These are phyloP conservation scores for Trichoderma simmonsii DNA, from an alignment of 2,329 filamentous ascomycete species.

Conservation along the genomic window DNA sequence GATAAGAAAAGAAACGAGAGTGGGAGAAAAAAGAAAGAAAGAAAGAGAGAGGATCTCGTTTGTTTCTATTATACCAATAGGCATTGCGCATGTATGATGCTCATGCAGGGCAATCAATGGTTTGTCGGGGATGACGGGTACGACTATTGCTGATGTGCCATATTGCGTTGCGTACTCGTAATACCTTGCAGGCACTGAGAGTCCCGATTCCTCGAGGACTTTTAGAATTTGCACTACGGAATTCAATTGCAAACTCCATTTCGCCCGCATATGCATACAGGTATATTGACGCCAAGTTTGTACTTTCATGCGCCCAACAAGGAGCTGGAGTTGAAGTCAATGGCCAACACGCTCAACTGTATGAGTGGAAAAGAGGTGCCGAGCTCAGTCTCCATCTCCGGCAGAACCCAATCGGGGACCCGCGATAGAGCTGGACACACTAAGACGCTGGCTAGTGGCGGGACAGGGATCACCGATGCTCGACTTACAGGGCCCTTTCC, in stretches of 20 bases:
- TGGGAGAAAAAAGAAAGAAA: background rate
- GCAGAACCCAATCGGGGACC: conserved; percentile 8
- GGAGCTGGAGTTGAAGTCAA: background rate
- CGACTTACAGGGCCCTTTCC: background rate
- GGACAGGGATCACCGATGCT: background rate
- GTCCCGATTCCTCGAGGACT: background rate
- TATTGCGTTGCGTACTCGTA: background rate
- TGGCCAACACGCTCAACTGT: background rate
- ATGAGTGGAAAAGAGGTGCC: background rate
- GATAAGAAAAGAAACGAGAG: background rate
- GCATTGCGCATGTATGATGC: background rate
- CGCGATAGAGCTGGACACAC: background rate
- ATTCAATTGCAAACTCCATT: background rate
- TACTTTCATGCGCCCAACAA: background rate
- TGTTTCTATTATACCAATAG: background rate
- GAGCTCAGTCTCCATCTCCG: background rate
- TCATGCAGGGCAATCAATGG: conserved; percentile 1
- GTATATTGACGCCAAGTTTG: background rate
- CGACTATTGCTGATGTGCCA: background rate
- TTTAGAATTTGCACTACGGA: background rate
- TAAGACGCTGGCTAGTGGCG: background rate
- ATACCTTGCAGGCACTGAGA: background rate
- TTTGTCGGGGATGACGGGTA: conserved; percentile 5
- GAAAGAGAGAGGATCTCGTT: background rate
- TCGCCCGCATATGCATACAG: background rate